Evolutionary conservation across 1,139 yeast species (phyloP).

Genomic region (Debaryomycetaceae sp.): DNA sequence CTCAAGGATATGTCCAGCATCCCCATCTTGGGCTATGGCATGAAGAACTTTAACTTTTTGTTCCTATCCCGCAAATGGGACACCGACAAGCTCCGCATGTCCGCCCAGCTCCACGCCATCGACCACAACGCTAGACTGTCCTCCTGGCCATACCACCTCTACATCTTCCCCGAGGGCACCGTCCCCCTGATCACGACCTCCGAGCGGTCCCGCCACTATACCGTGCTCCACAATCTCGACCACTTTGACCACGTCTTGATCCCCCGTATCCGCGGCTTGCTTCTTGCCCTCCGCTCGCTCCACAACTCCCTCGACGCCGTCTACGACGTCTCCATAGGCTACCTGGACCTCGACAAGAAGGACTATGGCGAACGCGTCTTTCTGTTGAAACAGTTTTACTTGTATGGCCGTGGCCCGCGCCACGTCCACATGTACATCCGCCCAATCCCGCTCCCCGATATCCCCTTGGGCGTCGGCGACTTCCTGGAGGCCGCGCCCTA

Average conservation of each 20-base stretch:
- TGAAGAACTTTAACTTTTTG: constrained; percentile 69
- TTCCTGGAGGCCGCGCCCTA: constrained; percentile 35
- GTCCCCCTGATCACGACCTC: constrained; percentile 63
- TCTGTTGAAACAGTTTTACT: constrained; percentile 52
- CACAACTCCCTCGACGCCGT: constrained; percentile 52
- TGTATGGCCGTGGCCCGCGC: constrained; percentile 64
- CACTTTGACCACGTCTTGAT: constrained; percentile 53
- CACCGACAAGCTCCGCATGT: constrained; percentile 50
- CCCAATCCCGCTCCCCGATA: constrained; percentile 45
- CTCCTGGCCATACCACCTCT: constrained; percentile 40
- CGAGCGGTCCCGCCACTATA: constrained; percentile 44
- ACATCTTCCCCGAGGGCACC: constrained; percentile 93
- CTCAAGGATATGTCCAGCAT: constrained; percentile 65
- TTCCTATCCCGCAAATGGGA: constrained; percentile 84
- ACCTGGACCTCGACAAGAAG: constrained; percentile 51
- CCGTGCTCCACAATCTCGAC: constrained; percentile 35
- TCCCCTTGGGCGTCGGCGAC: constrained; percentile 50
- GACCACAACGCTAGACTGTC: constrained; percentile 42
- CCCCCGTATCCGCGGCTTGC: constrained; percentile 77
- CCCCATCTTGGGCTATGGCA: constrained; percentile 82
- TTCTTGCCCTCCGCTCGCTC: constrained; percentile 52
- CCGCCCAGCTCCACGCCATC: constrained; percentile 42
- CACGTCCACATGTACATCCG: constrained; percentile 54
- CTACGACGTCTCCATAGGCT: constrained; percentile 79
- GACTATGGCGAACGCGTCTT: constrained; percentile 73